Evolutionary conservation across 768 basidiomycete species (phyloP), one percentile per base, ranked within the genome.

Genomic region (Termitomyces sp.): DNA sequence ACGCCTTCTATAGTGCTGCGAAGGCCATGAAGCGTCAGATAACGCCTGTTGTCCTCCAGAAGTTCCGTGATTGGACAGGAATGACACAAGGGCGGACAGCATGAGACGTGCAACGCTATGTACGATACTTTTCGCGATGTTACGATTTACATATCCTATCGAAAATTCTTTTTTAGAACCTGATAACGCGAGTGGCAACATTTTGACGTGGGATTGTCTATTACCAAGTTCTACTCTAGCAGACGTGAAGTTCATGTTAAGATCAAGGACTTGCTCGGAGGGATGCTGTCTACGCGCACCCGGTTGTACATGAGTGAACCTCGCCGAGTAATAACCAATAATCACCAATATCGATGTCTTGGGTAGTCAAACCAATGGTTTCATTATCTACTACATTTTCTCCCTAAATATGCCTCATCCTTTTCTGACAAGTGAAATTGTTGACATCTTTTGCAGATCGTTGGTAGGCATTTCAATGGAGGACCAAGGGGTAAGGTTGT

Each of bases 1-100:
- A 76, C 9, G 89, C 92, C 38, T 91, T 98, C 65, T 69, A 90
- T 9, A 72, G 77, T n/a, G 92, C 92, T 1, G 91, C 95, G 4
- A 79, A 73, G 59, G 79, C 81, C 0, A 85, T 91, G 55, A 85
- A 92, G 68, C 82, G 83, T 61, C 89, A 96, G 65, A 96, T 98
- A 65, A 98, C 96, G 0, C 86, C 89, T 4, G 83, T 84, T 16
- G 86, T 96, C 66, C 74, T 96, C 49, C 73, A 75, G 49, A 87
- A 81, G 64, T 98, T 90, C 67, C 81, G 84, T 39, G 76, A 76
- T 45, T 99, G 96, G 96, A 72, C 72, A 38, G 70, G 73, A 22
- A 70, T 59, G 44, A 75, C 63, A 22, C 67, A 68, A 61, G 66
- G 65, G 8, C 60, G 58, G 35, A 59, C 62, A 20, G 60, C 64